Base-by-base conservation (phyloP, 164 flowering plant genomes). In the Liriodendron chinense region DNA sequence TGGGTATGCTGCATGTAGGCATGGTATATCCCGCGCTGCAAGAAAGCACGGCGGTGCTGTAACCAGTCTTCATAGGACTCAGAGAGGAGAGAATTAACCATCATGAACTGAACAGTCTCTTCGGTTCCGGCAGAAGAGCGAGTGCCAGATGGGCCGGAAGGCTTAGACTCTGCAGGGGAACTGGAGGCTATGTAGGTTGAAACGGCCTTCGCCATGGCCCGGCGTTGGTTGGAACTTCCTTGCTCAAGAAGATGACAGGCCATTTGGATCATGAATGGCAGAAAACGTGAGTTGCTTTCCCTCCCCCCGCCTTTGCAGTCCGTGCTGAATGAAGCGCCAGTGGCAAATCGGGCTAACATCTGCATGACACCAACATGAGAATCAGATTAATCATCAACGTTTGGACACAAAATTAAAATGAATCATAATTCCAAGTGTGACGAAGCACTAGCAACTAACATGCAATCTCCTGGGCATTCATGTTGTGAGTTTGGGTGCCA, bases 341-440 rank as follows among this genome's bases (percentile, higher is more conserved):
- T 96, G 18, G 98, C 98, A 82, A 94, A 96, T 13, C 98, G 91
- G 63, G 99, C 98, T 13, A 96, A 87, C 99, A 96, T 94, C 99
- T 96, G 85, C 79, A 82, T 18, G 53, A 63, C n/a, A 78, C 16
- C 72, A 47, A 9, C 47, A 80, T 3, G 62, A 26, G 57, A 10
- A 8, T 34, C 3, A 34, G 43, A 34, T 34, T 3, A 34, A 34
- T 34, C 43, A 0, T 34, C 43, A 34, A 34, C 43, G 5, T 34
- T 34, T 34, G 43, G 43, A 34, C 43, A 34, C 43, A 34, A 34
- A 34, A 34, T 34, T 7, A 0, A 34, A 34, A 34, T 34, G 43
- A 34, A 34, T 34, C 43, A 4, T 7, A 34, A 34, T 7, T 34
- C 5, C 43, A 34, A 34, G 43, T 34, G 43, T 34, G 43, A 34